Percentiles rank a stretch among this genome's conserved stretches.
Conservation (phyloP, 1,284 basidiomycete genomes). For the Chalciporus sp. region DNA sequence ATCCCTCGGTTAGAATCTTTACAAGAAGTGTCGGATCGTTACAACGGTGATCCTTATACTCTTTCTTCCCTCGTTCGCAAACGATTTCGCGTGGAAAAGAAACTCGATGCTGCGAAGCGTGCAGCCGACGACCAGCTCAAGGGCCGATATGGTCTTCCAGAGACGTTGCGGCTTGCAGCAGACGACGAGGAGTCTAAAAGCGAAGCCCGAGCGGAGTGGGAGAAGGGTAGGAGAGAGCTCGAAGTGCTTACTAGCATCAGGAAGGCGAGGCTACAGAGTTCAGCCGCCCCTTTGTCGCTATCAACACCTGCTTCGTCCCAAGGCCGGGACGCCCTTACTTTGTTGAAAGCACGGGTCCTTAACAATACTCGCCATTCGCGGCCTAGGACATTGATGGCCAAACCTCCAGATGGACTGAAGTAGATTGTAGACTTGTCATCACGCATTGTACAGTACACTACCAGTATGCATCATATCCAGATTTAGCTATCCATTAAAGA, state of each 20-base stretch:
- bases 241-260: conserved; percentile 46
- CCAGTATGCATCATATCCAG: conserved; percentile 14
- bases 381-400: conserved; percentile 16
- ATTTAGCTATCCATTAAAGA: conserved; percentile 38
- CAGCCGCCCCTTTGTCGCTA: conserved; percentile 34
- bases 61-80: conserved; percentile 76
- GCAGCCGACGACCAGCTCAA: conserved; percentile 71
- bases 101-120: conserved; percentile 66
- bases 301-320: conserved; percentile 20
- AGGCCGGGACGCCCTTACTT: conserved; percentile 36
- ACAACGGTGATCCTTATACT: conserved; percentile 83
- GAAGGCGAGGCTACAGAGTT: conserved; percentile 47
- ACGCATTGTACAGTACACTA: conserved; percentile 13
- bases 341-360: conserved; percentile 58
- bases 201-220: conserved; percentile 67
- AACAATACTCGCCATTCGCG: conserved; percentile 51
- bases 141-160: conserved; percentile 73
- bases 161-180: conserved; percentile 57
- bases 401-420: conserved; percentile 22
- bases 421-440: conserved; percentile 10
- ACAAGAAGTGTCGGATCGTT: conserved; percentile 70
- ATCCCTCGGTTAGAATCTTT: conserved; percentile 80
- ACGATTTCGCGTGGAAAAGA: conserved; percentile 86
- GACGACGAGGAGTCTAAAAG: conserved; percentile 58
- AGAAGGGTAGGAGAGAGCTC: conserved; percentile 47